These are phyloP conservation scores for Colletotrichum horii DNA, from an alignment of 2,329 filamentous ascomycete species.

Conservation along the genomic window DNA sequence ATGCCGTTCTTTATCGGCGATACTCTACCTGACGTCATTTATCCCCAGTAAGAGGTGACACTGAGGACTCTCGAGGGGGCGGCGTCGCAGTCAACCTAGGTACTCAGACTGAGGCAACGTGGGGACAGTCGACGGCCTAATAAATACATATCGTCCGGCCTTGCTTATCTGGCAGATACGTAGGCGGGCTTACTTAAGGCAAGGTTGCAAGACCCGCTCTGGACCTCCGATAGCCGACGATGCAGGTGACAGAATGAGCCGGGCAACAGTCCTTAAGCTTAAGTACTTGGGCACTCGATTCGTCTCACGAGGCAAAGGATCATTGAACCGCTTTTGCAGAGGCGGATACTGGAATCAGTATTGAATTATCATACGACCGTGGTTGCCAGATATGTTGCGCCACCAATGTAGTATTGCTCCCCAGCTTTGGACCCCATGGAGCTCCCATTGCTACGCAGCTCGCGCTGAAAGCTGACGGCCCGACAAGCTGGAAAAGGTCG, in stretches of 20 bases:
- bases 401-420: background rate
- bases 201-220: background rate
- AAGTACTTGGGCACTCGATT: background rate
- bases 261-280: background rate
- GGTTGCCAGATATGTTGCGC: background rate
- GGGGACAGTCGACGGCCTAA: background rate
- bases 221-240: conserved; percentile 12
- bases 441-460: background rate
- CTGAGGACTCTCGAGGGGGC: background rate
- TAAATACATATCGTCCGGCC: background rate
- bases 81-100: background rate
- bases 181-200: background rate
- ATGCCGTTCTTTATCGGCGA: conserved; percentile 1
- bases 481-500: background rate
- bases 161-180: background rate
- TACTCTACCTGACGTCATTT: conserved; percentile 15
- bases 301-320: background rate
- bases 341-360: background rate
- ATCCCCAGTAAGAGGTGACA: conserved; percentile 13
- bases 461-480: background rate
- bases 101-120: background rate
- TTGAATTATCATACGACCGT: background rate
- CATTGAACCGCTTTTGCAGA: background rate
- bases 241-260: background rate
- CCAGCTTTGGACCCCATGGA: background rate